Conservation (phyloP, 2,329 filamentous ascomycete species). For the Pseudogymnoascus sp. region DNA sequence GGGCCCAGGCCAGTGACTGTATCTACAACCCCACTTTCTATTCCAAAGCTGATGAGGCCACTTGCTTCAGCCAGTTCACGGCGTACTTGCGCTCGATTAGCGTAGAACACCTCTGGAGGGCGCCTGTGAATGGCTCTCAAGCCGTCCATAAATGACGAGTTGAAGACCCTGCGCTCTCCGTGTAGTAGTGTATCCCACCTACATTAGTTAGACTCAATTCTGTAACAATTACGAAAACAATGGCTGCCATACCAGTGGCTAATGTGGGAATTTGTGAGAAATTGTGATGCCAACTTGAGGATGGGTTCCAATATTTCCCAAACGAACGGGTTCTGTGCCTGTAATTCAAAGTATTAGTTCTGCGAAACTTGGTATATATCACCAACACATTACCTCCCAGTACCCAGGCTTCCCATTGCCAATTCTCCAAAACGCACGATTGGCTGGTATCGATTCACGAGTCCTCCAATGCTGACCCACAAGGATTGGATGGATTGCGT, state of each 20-base stretch:
- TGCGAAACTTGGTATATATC: not conserved
- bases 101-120: not conserved
- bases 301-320: slow-evolving; percentile 14
- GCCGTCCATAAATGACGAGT: not conserved
- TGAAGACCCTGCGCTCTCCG: not conserved
- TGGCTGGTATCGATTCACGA: not conserved
- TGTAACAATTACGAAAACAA: not conserved
- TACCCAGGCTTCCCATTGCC: slow-evolving; percentile 3
- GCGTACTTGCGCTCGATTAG: not conserved
- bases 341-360: not conserved
- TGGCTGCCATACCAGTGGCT: slow-evolving; percentile 5
- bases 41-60: not conserved
- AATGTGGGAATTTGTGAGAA: slow-evolving; percentile 14
- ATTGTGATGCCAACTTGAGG: slow-evolving; percentile 11
- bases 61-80: not conserved
- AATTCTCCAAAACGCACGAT: not conserved
- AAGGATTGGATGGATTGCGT: not conserved
- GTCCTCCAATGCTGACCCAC: not conserved
- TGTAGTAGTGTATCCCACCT: not conserved
- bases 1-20: not conserved
- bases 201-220: not conserved
- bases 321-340: slow-evolving; percentile 12
- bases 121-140: not conserved
- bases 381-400: not conserved
- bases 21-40: slow-evolving; percentile 3